These are phyloP conservation scores for Helicosporidium sp. DNA, from an alignment of 139 green algal genomes.

Conservation along the genomic window DNA sequence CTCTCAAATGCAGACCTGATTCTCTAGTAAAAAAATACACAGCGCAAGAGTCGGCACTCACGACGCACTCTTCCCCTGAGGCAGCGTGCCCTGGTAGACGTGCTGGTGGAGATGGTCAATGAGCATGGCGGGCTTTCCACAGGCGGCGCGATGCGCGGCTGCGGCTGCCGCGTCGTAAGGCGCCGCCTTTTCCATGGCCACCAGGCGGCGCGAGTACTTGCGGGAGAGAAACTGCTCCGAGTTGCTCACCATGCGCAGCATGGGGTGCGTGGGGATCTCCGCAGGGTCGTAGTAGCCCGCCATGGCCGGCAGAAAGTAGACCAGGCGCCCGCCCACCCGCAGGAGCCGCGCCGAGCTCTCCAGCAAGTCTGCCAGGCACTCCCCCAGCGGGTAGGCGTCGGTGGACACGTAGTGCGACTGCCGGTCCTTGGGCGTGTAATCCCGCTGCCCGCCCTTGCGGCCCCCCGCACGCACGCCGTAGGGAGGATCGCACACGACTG, in stretches of 20 bases:
- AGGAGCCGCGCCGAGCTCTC: constrained; percentile 56
- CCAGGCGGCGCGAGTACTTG: constrained; percentile 60
- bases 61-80: too few species aligned
- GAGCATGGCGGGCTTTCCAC: background rate
- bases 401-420: constrained; percentile 56
- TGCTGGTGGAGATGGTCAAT: constrained; percentile 8
- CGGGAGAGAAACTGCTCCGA: constrained; percentile 60
- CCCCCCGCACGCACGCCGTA: constrained; percentile 86
- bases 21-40: too few species aligned
- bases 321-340: constrained; percentile 33
- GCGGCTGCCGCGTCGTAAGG: constrained; percentile 10
- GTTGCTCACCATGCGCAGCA: constrained; percentile 28
- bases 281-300: constrained; percentile 31
- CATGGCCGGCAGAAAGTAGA: constrained; percentile 49
- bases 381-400: constrained; percentile 53
- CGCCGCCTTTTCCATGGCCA: constrained; percentile 64
- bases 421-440: constrained; percentile 18
- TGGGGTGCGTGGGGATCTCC: constrained; percentile 49
- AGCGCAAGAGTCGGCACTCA: too few species aligned
- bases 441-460: constrained; percentile 39
- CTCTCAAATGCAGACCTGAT: too few species aligned
- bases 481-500: constrained; percentile 76
- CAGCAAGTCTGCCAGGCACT: constrained; percentile 81
- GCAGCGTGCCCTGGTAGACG: constrained; percentile 11
- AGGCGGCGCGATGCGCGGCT: background rate